A percentile compares a stretch with the other conserved stretches of the same genome.
These are phyloP conservation scores for Volvox africanus DNA, from an alignment of 139 green algal genomes.

Conservation along the genomic window DNA sequence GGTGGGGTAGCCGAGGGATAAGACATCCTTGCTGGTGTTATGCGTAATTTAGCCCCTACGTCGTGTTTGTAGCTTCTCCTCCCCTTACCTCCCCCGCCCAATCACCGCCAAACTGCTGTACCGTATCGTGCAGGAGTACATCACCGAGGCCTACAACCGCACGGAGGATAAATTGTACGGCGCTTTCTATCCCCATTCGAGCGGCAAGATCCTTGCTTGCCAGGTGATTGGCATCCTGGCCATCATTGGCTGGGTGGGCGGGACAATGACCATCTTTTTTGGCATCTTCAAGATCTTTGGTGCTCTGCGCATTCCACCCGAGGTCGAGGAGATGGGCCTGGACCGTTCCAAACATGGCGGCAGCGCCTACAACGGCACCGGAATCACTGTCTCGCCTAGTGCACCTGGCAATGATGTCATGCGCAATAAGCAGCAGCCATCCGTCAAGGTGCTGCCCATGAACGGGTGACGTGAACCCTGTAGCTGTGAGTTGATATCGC, in stretches of 20 bases:
- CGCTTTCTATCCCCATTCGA: slow-evolving; percentile 56
- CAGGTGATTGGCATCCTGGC: slow-evolving; percentile 68
- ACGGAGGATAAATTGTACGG: slow-evolving; percentile 38
- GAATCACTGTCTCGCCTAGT: neutral
- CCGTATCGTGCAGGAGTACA: slow-evolving; percentile 14
- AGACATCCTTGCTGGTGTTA: too few relatives aligned
- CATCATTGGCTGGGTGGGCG: slow-evolving; percentile 57
- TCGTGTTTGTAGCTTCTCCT: neutral
- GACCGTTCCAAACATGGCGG: slow-evolving; percentile 80
- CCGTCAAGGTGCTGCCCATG: slow-evolving; percentile 16
- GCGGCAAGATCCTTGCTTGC: slow-evolving; percentile 56
- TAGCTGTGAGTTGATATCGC: neutral
- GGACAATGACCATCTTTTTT: slow-evolving; percentile 70
- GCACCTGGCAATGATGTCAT: slow-evolving; percentile 39
- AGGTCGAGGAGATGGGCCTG: slow-evolving; percentile 79
- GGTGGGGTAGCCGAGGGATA: too few relatives aligned
- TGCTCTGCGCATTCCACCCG: slow-evolving; percentile 69
- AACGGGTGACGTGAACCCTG: neutral
- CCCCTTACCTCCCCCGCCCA: neutral
- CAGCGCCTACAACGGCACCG: slow-evolving; percentile 29
- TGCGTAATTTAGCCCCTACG: too few relatives aligned
- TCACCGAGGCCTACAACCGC: neutral
- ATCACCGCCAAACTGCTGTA: neutral
- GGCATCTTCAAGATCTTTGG: slow-evolving; percentile 74
- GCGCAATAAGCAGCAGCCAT: slow-evolving; percentile 18